Conservation (phyloP, 2,329 filamentous ascomycete genomes). For the Trichophyton simii region DNA sequence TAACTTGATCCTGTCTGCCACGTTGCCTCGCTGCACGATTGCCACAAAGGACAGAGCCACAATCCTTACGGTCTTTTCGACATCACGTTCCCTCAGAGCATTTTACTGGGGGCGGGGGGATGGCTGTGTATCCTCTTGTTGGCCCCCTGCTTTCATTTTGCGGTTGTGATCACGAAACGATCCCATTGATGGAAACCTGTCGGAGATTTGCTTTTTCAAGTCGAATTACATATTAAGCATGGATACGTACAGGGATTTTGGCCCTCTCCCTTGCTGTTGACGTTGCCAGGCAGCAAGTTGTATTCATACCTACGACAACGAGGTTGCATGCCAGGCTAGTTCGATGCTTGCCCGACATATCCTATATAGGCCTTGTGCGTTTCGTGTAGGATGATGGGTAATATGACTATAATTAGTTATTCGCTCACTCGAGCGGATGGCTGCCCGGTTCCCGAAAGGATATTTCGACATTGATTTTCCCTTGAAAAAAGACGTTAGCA, state of each 20-base stretch:
- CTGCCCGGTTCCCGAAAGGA: neutral
- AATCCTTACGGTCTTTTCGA: neutral
- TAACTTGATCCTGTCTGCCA: neutral
- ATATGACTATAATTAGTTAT: neutral
- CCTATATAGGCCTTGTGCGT: constrained; percentile 2
- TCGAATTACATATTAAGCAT: constrained; percentile 1
- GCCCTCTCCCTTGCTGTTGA: neutral
- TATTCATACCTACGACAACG: neutral
- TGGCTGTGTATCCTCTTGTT: neutral
- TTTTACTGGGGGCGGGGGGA: neutral
- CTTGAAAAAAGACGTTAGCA: neutral
- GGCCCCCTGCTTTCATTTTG: neutral
- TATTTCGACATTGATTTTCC: neutral
- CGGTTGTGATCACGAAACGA: neutral
- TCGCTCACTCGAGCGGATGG: neutral
- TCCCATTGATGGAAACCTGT: constrained; percentile 4
- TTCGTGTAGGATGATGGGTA: neutral
- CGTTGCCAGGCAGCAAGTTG: neutral
- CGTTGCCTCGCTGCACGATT: constrained; percentile 2
- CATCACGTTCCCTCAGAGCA: neutral
- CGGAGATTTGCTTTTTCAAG: constrained; percentile 3
- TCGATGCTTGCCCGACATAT: constrained; percentile 1
- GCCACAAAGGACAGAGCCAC: neutral
- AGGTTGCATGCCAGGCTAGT: neutral
- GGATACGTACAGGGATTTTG: neutral